Evolutionary conservation across 1,139 yeast genomes (phyloP).

Genomic region (Kodamaea sp.): DNA sequence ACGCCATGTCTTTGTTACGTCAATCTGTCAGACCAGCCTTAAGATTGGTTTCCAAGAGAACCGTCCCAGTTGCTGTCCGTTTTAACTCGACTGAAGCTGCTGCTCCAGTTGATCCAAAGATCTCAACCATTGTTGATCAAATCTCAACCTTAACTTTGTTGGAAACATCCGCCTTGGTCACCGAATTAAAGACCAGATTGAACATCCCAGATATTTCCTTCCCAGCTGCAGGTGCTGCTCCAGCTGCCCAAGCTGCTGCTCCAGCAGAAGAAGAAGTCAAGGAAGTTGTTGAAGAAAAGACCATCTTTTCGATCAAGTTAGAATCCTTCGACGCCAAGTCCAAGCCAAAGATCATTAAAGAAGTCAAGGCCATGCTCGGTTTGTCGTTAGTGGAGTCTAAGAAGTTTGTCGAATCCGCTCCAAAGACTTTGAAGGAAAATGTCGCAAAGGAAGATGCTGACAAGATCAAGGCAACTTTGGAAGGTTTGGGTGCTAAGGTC

Average conservation of each 20-base stretch:
- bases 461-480: conserved; percentile 87
- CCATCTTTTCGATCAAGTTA: conserved; percentile 86
- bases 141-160: conserved; percentile 83
- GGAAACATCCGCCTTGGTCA: conserved; percentile 82
- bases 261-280: conserved; percentile 73
- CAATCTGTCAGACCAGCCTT: conserved; percentile 37
- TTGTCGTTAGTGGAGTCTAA: conserved; percentile 93
- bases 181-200: conserved; percentile 78
- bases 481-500: conserved; percentile 93
- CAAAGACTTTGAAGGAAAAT: conserved; percentile 84
- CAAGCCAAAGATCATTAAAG: conserved; percentile 97
- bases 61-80: conserved; percentile 28
- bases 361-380: conserved; percentile 88
- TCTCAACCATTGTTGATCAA: conserved; percentile 80
- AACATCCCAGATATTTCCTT: conserved; percentile 91
- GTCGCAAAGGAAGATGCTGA: conserved; percentile 89
- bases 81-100: conserved; percentile 54
- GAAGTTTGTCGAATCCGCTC: conserved; percentile 97
- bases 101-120: conserved; percentile 80
- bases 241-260: conserved; percentile 69
- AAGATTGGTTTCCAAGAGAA: conserved; percentile 30
- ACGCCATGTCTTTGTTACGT: conserved; percentile 33
- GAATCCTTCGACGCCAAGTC: conserved; percentile 93
- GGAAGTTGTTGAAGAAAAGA: conserved; percentile 86
- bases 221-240: conserved; percentile 66